Evolutionary conservation across 1,139 yeast genomes (phyloP), one percentile per base, ranked within the genome.

Genomic region (Candida sp.): DNA sequence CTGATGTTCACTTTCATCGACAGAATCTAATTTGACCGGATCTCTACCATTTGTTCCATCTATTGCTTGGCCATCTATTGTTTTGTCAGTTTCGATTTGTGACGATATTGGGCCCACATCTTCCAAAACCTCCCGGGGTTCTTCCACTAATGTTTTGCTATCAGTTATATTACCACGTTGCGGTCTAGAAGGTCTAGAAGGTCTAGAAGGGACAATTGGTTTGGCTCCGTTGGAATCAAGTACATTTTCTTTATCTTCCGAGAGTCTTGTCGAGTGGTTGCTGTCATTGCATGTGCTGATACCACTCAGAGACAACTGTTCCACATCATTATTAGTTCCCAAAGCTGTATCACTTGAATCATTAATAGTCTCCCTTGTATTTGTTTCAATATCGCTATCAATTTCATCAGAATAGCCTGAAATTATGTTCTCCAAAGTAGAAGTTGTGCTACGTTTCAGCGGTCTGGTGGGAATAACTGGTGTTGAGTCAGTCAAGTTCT

Each of bases 401-500:
- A 5, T 7, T 5, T 7, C 12, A 9, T 25, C 32, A 25, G 38
- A 15, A 25, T 36, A 36, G n/a, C 12, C 27, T n/a, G 38, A 36
- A 12, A 36, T 36, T 7, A 36, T 36, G 32, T 36, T 36, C 32
- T 36, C 38, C 22, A 36, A 36, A 12, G 38, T 36, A 5, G 34
- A 32, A 9, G 38, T 23, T 12, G 38, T 22, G 21, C 23, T 25
- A 22, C 38, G 30, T 11, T 22, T 29, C 12, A 27, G 4, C 6
- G 39, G 39, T 12, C 34, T 48, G 33, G 48, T 39, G 8, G 64
- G 62, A 40, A 58, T 48, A 7, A 34, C 30, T 7, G 63, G 60
- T 25, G 42, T 41, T 3, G 33, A 37, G 4, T 12, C 11, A 11
- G 12, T 9, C 34, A 32, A 32, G 19, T 32, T 32, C 11, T 2